These are phyloP conservation scores for Schizosaccharomyces octosporus DNA, from an alignment of 805 yeast genomes.

Conservation along the genomic window DNA sequence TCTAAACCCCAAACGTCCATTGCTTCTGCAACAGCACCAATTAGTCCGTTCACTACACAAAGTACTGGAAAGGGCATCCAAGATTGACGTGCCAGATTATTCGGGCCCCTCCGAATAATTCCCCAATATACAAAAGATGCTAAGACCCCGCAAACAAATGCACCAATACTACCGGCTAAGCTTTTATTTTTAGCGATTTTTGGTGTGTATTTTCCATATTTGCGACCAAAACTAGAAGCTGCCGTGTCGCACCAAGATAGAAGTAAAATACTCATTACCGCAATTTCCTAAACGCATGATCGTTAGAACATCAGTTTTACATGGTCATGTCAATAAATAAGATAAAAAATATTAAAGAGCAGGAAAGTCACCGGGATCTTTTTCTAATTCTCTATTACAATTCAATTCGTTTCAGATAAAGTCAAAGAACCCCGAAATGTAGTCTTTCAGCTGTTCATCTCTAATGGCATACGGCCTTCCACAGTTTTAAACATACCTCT, in stretches of 20 bases:
- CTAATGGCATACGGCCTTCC: not conserved
- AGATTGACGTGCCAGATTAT: conserved; percentile 17
- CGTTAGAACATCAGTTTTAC: no score
- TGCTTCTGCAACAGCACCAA: conserved; percentile 73
- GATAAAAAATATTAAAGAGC: no score
- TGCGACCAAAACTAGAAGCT: conserved; percentile 80
- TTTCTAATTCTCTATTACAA: no score
- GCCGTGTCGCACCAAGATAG: conserved; percentile 96
- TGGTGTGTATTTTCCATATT: conserved; percentile 64
- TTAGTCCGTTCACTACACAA: conserved; percentile 44
- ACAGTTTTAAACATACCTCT: conserved; percentile 3
- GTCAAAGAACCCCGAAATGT: not conserved
- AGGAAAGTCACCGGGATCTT: no score
- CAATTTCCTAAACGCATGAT: conserved; percentile 34
- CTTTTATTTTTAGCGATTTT: conserved; percentile 52
- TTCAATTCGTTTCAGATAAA: no score
- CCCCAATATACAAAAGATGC: conserved; percentile 52
- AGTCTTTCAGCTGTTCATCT: not conserved
- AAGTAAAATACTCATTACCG: conserved; percentile 47
- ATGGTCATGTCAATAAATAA: no score
- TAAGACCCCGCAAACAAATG: conserved; percentile 45
- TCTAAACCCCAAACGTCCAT: conserved; percentile 55
- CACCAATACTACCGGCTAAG: conserved; percentile 75
- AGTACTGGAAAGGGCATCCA: conserved; percentile 17
- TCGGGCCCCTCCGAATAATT: conserved; percentile 30